These are phyloP conservation scores for Neofusicoccum umdonicola DNA, from an alignment of 2,329 filamentous ascomycete species.

Conservation along the genomic window DNA sequence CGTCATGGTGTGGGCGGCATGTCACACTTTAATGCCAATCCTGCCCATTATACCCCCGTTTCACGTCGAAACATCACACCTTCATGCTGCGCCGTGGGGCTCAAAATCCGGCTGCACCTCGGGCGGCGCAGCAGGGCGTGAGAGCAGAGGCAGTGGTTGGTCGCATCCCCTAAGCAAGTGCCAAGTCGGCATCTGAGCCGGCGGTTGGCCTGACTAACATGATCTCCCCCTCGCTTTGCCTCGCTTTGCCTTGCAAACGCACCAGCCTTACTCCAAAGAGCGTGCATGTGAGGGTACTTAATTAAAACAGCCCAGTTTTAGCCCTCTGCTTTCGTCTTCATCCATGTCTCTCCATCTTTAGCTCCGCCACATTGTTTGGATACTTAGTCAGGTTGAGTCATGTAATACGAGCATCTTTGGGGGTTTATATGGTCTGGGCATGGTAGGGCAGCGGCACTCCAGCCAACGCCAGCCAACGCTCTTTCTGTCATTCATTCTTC, in stretches of 20 bases:
- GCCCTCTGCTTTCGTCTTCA: not conserved
- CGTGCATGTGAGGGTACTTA: not conserved
- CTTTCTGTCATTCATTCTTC: not conserved
- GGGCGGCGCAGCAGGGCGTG: not conserved
- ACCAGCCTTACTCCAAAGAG: not conserved
- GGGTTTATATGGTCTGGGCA: not conserved
- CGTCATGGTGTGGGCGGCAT: not conserved
- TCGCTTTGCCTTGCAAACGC: not conserved
- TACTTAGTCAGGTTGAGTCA: not conserved
- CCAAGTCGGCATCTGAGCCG: slow-evolving; percentile 1
- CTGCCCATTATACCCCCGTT: not conserved
- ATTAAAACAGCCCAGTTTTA: not conserved
- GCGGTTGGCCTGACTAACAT: not conserved
- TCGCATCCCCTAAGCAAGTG: not conserved
- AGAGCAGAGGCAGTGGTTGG: not conserved
- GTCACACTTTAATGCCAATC: not conserved
- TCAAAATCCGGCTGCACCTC: no score
- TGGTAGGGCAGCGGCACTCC: not conserved
- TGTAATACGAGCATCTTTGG: not conserved
- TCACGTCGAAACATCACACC: not conserved
- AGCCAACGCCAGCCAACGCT: not conserved
- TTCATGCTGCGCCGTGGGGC: not conserved
- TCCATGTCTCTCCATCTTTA: not conserved
- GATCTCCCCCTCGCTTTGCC: not conserved
- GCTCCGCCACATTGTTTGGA: not conserved